phyloP scores from a whole-genome alignment of 148 eudicot species.

The Silene latifolia region DNA sequence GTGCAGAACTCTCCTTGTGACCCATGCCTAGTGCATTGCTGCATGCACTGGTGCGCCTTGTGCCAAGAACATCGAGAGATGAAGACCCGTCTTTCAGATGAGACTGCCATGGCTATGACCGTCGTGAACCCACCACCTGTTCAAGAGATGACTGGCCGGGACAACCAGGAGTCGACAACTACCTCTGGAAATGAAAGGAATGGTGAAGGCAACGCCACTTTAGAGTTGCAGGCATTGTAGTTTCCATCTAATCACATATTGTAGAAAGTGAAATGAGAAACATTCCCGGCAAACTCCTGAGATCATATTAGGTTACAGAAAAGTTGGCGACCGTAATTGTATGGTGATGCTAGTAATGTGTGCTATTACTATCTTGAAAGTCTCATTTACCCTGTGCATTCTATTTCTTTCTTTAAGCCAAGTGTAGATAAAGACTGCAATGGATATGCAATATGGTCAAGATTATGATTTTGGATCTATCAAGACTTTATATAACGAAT shows the following conservation, averaged over 20 bases:
- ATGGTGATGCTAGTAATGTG: slow-evolving; percentile 3
- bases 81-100: slow-evolving; percentile 72
- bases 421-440: too few relatives aligned
- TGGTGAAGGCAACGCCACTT: slow-evolving; percentile 34
- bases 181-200: slow-evolving; percentile 33
- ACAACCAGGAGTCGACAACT: slow-evolving; percentile 40
- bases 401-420: neutral
- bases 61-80: slow-evolving; percentile 99
- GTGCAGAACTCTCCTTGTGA: slow-evolving; percentile 90
- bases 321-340: neutral
- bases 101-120: slow-evolving; percentile 46
- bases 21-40: slow-evolving; percentile 89
- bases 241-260: slow-evolving; percentile 1
- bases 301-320: slow-evolving; percentile 1
- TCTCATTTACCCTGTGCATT: neutral
- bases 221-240: slow-evolving; percentile 85
- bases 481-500: neutral
- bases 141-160: slow-evolving; percentile 69
- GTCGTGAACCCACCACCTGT: slow-evolving; percentile 75
- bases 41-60: slow-evolving; percentile 95
- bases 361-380: neutral
- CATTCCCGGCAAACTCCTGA: slow-evolving; percentile 15
- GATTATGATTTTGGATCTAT: neutral
- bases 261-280: slow-evolving; percentile 15
- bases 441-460: neutral